Percentiles rank a stretch among this genome's conserved stretches.
phyloP scores from a whole-genome alignment of 257 asterid species.

The Solanum pimpinellifolium region DNA sequence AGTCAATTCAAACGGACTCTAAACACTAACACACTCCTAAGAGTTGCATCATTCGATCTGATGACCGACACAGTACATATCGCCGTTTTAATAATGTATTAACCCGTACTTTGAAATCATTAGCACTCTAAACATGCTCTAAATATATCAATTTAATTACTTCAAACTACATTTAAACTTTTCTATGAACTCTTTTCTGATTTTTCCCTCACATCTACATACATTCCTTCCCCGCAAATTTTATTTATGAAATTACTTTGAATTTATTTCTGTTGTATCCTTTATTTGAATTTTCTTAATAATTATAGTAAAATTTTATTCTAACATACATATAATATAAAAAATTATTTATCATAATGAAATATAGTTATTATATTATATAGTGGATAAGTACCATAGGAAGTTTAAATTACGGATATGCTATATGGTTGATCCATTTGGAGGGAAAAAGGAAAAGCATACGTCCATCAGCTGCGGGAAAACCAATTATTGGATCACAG shows the following conservation, averaged over 20 bases:
- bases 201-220: too few species aligned
- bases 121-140: neutral
- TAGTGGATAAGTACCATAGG: neutral
- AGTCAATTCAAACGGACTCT: fast-evolving
- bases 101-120: neutral
- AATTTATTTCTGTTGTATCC: neutral
- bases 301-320: neutral
- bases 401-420: neutral
- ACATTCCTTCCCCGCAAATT: fast-evolving
- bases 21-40: neutral
- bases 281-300: neutral
- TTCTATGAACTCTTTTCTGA: fast-evolving
- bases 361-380: too few species aligned
- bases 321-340: neutral
- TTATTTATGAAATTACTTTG: too few species aligned
- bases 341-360: too few species aligned
- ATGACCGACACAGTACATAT: too few species aligned
- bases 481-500: neutral
- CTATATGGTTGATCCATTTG: neutral
- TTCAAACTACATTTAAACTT: neutral
- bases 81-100: too few species aligned
- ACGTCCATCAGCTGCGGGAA: neutral
- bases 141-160: neutral
- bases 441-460: neutral
- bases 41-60: too few species aligned